phyloP scores from a whole-genome alignment of 1,284 basidiomycete species.

The Caloboletus firmus region DNA sequence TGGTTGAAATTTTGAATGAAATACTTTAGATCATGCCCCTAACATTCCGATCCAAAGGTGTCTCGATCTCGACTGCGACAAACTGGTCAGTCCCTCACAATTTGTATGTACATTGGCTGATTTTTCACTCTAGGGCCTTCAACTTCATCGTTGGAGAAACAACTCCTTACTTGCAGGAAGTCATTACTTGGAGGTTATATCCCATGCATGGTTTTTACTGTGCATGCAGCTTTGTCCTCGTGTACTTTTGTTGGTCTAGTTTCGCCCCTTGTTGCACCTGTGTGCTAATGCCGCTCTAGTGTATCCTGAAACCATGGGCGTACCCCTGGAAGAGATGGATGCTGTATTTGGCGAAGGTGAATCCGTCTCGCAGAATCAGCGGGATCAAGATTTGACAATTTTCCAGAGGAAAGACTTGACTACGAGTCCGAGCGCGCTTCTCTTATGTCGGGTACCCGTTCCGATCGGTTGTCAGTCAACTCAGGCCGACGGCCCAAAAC shows the following conservation, averaged over 20 bases:
- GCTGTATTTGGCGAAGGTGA: constrained; percentile 78
- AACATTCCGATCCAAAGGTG: constrained; percentile 89
- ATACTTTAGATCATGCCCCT: constrained; percentile 83
- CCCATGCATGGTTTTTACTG: constrained; percentile 98
- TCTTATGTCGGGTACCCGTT: constrained; percentile 45
- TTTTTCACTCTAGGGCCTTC: constrained; percentile 61
- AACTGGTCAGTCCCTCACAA: constrained; percentile 39
- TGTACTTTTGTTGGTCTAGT: constrained; percentile 67
- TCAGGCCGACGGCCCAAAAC: constrained; percentile 30
- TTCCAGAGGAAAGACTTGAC: constrained; percentile 59
- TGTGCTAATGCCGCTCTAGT: constrained; percentile 42
- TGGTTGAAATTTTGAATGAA: constrained; percentile 4
- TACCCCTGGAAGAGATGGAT: constrained; percentile 83
- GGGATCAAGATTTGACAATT: constrained; percentile 36
- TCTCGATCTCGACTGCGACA: constrained; percentile 86
- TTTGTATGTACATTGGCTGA: constrained; percentile 34
- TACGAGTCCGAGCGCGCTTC: constrained; percentile 72
- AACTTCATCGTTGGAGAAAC: constrained; percentile 89
- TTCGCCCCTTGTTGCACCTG: background rate
- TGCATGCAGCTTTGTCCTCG: constrained; percentile 80
- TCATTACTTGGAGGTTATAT: constrained; percentile 91
- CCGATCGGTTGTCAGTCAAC: constrained; percentile 39
- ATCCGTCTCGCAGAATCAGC: background rate
- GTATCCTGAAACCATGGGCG: constrained; percentile 81
- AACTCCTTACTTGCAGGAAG: constrained; percentile 87